Base-by-base conservation (phyloP, 2,329 filamentous ascomycete genomes). In the Exophiala lecanii-corni region DNA sequence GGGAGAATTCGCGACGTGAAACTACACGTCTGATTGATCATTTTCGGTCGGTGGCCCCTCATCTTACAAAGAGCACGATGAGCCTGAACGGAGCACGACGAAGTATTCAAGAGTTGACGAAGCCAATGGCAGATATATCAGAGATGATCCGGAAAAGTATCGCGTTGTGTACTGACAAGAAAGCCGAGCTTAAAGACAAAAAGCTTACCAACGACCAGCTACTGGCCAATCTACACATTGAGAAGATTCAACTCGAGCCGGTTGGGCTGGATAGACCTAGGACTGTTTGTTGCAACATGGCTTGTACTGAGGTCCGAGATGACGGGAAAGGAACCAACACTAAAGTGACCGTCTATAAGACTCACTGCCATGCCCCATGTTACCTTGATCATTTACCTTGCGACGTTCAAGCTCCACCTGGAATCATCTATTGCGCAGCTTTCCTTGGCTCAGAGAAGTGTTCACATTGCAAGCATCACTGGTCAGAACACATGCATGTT, bases 31-130 rank as follows among this genome's bases (percentile, higher is more conserved):
- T 69, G 0, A n/a, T 68, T 2, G 42, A 58, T 1, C 53, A 65
- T 43, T 59, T 68, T 41, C 30, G 50, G 10, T 40, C 39, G 0
- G 45, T 53, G 9, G 30, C 41, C 5, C 64, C 65, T 0, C 66
- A 69, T 45, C 35, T 52, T 2, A 58, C 66, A 13, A 57, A 57
- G 10, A 64, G 54, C 28, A 69, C 67, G 0, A 13, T 68, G 13
- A 68, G 61, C 36, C 47, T 70, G 12, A 67, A 70, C 39, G 55
- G 60, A 26, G 60, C 64, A 2, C 57, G 66, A 0, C 45, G 63
- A 17, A 25, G 66, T n/a, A 66, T 70, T 18, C 41, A 52, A 1
- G 51, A 59, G 41, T 43, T 70, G 32, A 67, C 65, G 0, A 57
- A 59, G 41, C 65, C 67, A 3, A 67, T 69, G 58, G 59, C 64